Evolutionary conservation across 768 basidiomycete species (phyloP).

Genomic region (Terana coerulea): DNA sequence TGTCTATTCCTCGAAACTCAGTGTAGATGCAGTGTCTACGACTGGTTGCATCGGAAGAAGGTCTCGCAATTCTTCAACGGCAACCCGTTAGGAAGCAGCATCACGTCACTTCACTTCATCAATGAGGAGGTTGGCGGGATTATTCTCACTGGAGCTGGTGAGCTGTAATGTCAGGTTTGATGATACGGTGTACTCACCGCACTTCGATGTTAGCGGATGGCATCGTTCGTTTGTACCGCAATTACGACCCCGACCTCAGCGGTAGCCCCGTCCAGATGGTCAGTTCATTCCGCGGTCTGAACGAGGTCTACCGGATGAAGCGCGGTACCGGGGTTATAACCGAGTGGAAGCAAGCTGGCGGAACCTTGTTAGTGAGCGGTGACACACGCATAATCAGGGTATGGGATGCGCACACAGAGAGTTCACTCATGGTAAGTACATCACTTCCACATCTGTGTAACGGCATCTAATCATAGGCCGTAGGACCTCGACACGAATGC

Average conservation of each 20-base stretch:
- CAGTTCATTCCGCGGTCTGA: constrained; percentile 86
- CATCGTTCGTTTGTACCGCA: constrained; percentile 85
- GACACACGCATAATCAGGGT: constrained; percentile 85
- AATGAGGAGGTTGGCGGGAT: constrained; percentile 95
- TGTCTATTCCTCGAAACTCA: background rate
- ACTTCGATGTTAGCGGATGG: constrained; percentile 69
- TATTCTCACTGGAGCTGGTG: constrained; percentile 83
- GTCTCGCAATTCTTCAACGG: constrained; percentile 87
- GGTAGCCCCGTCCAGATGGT: constrained; percentile 83
- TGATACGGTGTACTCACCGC: no score
- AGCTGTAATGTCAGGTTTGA: constrained; percentile 18
- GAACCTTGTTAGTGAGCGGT: constrained; percentile 84
- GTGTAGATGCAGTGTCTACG: constrained; percentile 68
- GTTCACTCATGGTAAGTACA: constrained; percentile 58
- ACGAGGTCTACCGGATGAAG: constrained; percentile 69
- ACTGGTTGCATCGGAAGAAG: constrained; percentile 82
- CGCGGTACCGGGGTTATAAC: constrained; percentile 82
- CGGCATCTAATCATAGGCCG: no score
- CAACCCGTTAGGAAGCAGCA: constrained; percentile 74
- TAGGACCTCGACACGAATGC: constrained; percentile 90
- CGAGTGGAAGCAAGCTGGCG: constrained; percentile 91
- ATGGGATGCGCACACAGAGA: constrained; percentile 95
- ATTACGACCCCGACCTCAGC: constrained; percentile 78
- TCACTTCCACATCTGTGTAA: background rate
- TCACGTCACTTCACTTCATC: constrained; percentile 88